Percentiles rank a stretch among this genome's conserved stretches.
Conservation (phyloP, 2,329 filamentous ascomycete species). For the Diaporthe sp. region DNA sequence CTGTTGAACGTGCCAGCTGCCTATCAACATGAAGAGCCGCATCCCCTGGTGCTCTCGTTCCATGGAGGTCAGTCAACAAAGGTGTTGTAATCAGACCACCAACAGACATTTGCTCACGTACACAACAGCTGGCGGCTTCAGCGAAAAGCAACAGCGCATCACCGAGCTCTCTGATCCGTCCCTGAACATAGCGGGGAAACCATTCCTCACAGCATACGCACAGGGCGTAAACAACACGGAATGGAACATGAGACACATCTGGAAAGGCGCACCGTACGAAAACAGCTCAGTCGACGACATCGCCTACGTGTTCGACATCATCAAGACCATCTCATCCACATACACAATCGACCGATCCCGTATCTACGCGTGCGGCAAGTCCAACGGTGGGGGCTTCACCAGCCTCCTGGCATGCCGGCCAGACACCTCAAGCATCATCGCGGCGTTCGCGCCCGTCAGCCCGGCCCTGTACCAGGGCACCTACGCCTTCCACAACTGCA, state of each 20-base stretch:
- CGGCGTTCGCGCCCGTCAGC: constrained; percentile 43
- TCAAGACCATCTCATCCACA: constrained; percentile 42
- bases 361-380: constrained; percentile 45
- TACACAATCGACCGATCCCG: constrained; percentile 44
- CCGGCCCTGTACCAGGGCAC: constrained; percentile 44
- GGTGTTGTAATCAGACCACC: background rate
- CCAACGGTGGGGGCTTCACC: constrained; percentile 44
- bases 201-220: constrained; percentile 46
- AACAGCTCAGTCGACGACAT: constrained; percentile 47
- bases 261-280: constrained; percentile 47
- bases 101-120: background rate
- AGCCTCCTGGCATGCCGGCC: constrained; percentile 43
- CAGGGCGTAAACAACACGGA: constrained; percentile 47
- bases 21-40: constrained; percentile 41
- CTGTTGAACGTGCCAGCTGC: constrained; percentile 45
- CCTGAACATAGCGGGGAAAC: constrained; percentile 45
- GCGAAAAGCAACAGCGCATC: constrained; percentile 46
- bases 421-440: constrained; percentile 42
- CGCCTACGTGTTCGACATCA: constrained; percentile 46
- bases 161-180: constrained; percentile 47
- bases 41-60: constrained; percentile 46
- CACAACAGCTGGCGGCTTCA: constrained; percentile 43
- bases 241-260: constrained; percentile 45
- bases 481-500: constrained; percentile 41
- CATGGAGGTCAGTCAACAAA: constrained; percentile 43